phyloP scores from a whole-genome alignment of 352 stramenopile genomes.

The Phytophthora hibernalis region DNA sequence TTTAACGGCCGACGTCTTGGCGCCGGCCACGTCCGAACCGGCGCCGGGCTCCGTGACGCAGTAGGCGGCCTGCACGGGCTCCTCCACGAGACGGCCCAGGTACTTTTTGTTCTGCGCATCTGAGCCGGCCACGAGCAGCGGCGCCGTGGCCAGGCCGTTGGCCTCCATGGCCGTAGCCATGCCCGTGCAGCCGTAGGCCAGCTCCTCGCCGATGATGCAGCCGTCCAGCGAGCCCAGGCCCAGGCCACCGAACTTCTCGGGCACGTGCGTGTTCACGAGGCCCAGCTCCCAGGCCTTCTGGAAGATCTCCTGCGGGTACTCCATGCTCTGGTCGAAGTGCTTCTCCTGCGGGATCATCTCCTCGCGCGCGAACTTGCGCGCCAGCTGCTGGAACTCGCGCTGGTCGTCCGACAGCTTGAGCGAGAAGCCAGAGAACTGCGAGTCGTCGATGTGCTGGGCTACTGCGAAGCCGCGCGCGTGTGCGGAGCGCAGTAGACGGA shows the following conservation, averaged over 20 bases:
- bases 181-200: slow-evolving; percentile 92
- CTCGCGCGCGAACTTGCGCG: slow-evolving; percentile 89
- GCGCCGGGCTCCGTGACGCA: slow-evolving; percentile 92
- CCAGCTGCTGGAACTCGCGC: slow-evolving; percentile 86
- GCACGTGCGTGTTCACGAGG: slow-evolving; percentile 89
- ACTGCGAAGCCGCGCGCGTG: slow-evolving; percentile 51
- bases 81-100: slow-evolving; percentile 82
- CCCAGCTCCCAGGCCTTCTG: slow-evolving; percentile 90
- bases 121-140: slow-evolving; percentile 84
- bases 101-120: slow-evolving; percentile 90
- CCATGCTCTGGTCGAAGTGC: slow-evolving; percentile 84
- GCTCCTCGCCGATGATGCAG: slow-evolving; percentile 89
- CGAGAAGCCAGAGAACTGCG: slow-evolving; percentile 57
- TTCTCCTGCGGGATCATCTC: slow-evolving; percentile 92
- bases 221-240: slow-evolving; percentile 83
- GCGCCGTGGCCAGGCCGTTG: slow-evolving; percentile 84
- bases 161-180: slow-evolving; percentile 93
- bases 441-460: slow-evolving; percentile 61
- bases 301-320: slow-evolving; percentile 91
- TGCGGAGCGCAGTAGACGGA: slow-evolving; percentile 18
- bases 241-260: slow-evolving; percentile 85
- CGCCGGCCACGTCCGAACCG: slow-evolving; percentile 88
- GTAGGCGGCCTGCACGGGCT: slow-evolving; percentile 86
- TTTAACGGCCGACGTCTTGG: slow-evolving; percentile 92
- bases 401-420: slow-evolving; percentile 90